Conservation (phyloP, 352 stramenopile genomes). For the Phytopythium chamaehyphon region DNA sequence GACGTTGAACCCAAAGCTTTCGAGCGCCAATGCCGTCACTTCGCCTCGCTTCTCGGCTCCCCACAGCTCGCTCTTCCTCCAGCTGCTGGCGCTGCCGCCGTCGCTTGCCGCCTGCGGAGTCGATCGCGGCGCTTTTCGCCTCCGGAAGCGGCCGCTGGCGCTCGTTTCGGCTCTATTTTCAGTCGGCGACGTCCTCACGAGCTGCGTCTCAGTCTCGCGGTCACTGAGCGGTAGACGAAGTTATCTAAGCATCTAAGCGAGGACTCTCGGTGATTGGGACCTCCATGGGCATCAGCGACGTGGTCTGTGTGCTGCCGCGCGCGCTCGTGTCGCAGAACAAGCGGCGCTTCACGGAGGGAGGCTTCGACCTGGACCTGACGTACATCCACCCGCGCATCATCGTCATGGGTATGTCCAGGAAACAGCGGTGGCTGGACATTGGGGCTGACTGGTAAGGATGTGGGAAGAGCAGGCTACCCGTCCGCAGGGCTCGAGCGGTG, state of each 20-base stretch:
- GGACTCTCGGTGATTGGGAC: background rate
- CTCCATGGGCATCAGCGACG: slow-evolving; percentile 26
- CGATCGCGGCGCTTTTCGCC: too few species aligned
- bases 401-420: slow-evolving; percentile 57
- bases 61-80: too few species aligned
- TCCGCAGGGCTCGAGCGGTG: slow-evolving; percentile 46
- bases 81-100: too few species aligned
- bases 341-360: slow-evolving; percentile 47
- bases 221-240: background rate
- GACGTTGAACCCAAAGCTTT: background rate
- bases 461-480: slow-evolving; percentile 38
- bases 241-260: too few species aligned
- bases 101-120: too few species aligned
- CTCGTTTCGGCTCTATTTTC: background rate
- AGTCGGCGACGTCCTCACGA: too few species aligned
- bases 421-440: slow-evolving; percentile 1
- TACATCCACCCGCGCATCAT: slow-evolving; percentile 73
- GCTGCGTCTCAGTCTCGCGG: too few species aligned
- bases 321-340: slow-evolving; percentile 80
- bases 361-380: slow-evolving; percentile 67
- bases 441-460: too few species aligned
- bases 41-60: too few species aligned
- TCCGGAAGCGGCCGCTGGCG: too few species aligned
- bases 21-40: background rate
- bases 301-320: slow-evolving; percentile 45